Conservation (phyloP, 257 asterid genomes). For the Penstemon barbatus region DNA sequence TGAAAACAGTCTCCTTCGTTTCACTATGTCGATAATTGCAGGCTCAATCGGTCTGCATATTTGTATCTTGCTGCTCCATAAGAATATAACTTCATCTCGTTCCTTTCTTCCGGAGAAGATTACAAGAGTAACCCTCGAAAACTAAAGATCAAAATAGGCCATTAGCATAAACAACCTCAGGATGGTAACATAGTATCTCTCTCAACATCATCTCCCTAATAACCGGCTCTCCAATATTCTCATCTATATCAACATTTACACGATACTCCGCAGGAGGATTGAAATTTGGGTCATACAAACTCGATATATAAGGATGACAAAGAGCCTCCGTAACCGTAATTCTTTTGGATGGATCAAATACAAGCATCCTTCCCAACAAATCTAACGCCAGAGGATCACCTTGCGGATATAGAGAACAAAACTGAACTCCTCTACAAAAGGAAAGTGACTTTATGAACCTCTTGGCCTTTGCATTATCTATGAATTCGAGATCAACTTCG, state of each 20-base stretch:
- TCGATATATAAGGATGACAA: conserved; percentile 42
- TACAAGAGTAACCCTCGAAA: background rate
- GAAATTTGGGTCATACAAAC: conserved; percentile 39
- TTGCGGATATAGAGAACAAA: conserved; percentile 33
- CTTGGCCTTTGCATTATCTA: conserved; percentile 42
- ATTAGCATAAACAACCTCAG: conserved; percentile 1
- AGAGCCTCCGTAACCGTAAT: conserved; percentile 44
- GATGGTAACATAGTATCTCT: conserved; percentile 45
- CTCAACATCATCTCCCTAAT: conserved; percentile 50
- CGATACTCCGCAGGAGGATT: conserved; percentile 40
- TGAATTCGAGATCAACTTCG: conserved; percentile 36
- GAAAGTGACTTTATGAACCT: conserved; percentile 24
- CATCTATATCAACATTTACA: conserved; percentile 42
- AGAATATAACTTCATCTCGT: too few relatives aligned
- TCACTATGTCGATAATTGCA: too few relatives aligned
- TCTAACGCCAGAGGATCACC: conserved; percentile 48
- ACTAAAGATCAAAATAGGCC: conserved; percentile 8
- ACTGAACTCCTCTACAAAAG: conserved; percentile 25
- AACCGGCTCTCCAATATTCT: conserved; percentile 35
- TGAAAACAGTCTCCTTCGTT: too few relatives aligned
- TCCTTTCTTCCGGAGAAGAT: background rate
- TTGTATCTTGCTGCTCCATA: too few relatives aligned
- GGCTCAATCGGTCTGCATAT: too few relatives aligned
- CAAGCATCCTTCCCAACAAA: conserved; percentile 43
- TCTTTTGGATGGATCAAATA: conserved; percentile 46